These are phyloP conservation scores for Aspergillus nidulans DNA, from an alignment of 495 filamentous ascomycete genomes.

Conservation along the genomic window DNA sequence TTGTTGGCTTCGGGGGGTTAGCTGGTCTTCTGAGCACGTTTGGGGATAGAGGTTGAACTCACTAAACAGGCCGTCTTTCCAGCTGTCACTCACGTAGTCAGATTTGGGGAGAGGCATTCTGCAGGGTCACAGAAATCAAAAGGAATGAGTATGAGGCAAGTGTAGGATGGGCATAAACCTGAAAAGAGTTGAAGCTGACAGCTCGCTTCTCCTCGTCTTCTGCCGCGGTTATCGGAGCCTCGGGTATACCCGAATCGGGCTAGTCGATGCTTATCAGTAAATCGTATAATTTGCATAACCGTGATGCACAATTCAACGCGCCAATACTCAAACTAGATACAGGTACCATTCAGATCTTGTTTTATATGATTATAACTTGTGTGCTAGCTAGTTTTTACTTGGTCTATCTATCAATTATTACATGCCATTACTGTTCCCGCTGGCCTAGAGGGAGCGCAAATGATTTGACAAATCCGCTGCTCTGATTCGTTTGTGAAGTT, in stretches of 20 bases:
- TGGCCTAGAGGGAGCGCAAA: not conserved
- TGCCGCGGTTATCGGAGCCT: slow-evolving; percentile 7
- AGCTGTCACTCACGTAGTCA: slow-evolving; percentile 73
- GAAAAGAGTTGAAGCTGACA: not conserved
- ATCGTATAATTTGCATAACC: not conserved
- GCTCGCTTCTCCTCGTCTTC: not conserved
- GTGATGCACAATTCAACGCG: not conserved
- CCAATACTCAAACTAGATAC: too few species aligned
- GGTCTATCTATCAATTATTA: too few species aligned
- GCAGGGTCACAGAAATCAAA: too few species aligned
- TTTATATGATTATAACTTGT: too few species aligned
- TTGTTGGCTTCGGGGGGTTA: slow-evolving; percentile 59
- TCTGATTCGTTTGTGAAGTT: not conserved
- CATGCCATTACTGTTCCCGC: not conserved
- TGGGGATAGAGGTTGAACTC: not conserved
- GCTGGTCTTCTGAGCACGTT: not conserved
- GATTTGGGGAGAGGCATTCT: slow-evolving; percentile 58
- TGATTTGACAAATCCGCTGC: not conserved
- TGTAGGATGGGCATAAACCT: too few species aligned
- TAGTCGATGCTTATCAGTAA: not conserved
- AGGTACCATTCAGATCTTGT: too few species aligned
- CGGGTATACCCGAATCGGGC: not conserved
- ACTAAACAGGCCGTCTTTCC: slow-evolving; percentile 86
- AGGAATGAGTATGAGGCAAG: too few species aligned
- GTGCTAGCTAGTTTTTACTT: too few species aligned